Evolutionary conservation across 495 filamentous ascomycete species (phyloP).

Genomic region (Neohortaea acidophila): DNA sequence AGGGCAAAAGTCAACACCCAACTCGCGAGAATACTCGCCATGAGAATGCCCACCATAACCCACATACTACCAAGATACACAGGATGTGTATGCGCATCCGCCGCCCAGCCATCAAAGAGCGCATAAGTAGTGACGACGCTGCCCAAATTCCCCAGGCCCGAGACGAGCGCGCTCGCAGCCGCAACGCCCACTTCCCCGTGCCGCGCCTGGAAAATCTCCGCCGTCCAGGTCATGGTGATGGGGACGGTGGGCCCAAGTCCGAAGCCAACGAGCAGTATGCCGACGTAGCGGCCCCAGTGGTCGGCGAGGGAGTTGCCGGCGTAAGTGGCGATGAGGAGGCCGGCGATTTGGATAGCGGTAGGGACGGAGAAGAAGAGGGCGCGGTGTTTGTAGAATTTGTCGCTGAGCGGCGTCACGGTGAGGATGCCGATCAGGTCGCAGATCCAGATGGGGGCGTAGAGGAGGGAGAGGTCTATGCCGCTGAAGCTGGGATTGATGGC

Average conservation of each 20-base stretch:
- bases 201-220: constrained; percentile 74
- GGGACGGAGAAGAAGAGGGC: constrained; percentile 69
- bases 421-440: constrained; percentile 84
- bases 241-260: constrained; percentile 84
- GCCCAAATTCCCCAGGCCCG: constrained; percentile 71
- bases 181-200: constrained; percentile 87
- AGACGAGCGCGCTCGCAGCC: constrained; percentile 73
- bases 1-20: constrained; percentile 4
- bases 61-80: constrained; percentile 74
- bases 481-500: constrained; percentile 58
- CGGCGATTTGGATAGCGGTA: constrained; percentile 64
- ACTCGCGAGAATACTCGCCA: constrained; percentile 45
- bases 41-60: constrained; percentile 75
- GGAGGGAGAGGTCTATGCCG: constrained; percentile 59
- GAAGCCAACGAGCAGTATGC: constrained; percentile 80
- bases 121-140: constrained; percentile 80
- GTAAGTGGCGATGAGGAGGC: constrained; percentile 66
- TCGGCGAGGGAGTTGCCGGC: constrained; percentile 44
- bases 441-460: constrained; percentile 86
- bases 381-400: constrained; percentile 70
- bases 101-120: constrained; percentile 70
- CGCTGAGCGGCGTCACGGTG: constrained; percentile 67
- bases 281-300: constrained; percentile 68
- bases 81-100: constrained; percentile 50
- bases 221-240: constrained; percentile 86